Evolutionary conservation across 768 basidiomycete genomes (phyloP).

Genomic region (Lyophyllum semitale): DNA sequence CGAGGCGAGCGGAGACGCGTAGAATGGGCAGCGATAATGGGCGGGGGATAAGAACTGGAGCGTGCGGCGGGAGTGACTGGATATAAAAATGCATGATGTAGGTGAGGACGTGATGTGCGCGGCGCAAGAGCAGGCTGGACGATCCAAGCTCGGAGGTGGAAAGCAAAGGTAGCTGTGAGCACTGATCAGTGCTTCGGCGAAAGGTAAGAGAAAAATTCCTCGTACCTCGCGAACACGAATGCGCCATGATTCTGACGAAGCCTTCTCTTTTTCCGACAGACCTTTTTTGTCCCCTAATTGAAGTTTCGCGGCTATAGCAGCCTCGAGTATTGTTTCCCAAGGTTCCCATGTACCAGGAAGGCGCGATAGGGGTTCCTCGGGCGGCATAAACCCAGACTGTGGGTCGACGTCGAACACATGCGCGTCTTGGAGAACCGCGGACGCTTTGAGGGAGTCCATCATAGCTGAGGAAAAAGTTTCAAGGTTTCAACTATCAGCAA

Average conservation of each 20-base stretch:
- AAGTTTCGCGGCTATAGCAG: slow-evolving; percentile 9
- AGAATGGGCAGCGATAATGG: slow-evolving; percentile 76
- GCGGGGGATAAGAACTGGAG: slow-evolving; percentile 64
- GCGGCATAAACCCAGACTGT: slow-evolving; percentile 20
- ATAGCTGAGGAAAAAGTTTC: background rate
- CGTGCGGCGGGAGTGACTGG: slow-evolving; percentile 56
- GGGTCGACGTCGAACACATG: slow-evolving; percentile 18
- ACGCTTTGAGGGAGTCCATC: background rate
- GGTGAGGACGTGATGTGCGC: slow-evolving; percentile 73
- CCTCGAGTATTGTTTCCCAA: slow-evolving; percentile 19
- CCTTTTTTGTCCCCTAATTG: slow-evolving; percentile 27
- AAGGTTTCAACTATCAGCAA: background rate
- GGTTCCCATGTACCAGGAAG: slow-evolving; percentile 17
- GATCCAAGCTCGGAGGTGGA: slow-evolving; percentile 42
- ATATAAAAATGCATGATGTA: slow-evolving; percentile 81
- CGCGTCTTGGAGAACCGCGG: slow-evolving; percentile 2
- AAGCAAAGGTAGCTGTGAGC: slow-evolving; percentile 54
- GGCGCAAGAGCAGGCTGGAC: slow-evolving; percentile 60
- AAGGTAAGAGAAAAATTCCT: background rate
- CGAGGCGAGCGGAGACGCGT: slow-evolving; percentile 65
- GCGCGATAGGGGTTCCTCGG: slow-evolving; percentile 12
- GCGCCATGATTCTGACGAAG: slow-evolving; percentile 47
- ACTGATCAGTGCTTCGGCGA: background rate
- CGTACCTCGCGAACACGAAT: slow-evolving; percentile 44
- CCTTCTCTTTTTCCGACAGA: slow-evolving; percentile 35